phyloP scores from a whole-genome alignment of 2,329 filamentous ascomycete genomes.

The Diaporthe citriasiana region DNA sequence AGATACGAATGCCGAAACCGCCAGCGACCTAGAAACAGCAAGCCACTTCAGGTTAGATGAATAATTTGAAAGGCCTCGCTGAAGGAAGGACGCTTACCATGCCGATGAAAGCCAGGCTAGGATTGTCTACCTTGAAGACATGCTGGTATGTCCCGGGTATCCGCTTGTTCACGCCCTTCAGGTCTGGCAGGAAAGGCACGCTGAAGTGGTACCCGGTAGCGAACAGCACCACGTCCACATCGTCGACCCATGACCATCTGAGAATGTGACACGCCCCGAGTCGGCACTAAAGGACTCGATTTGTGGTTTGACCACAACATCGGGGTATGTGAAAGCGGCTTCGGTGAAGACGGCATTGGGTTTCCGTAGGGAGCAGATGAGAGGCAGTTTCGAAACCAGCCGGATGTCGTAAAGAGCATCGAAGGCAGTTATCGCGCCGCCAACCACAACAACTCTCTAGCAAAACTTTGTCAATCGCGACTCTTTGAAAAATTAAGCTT shows the following conservation, averaged over 20 bases:
- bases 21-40: constrained; percentile 48
- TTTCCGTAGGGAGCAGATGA: constrained; percentile 63
- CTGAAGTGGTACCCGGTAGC: constrained; percentile 73
- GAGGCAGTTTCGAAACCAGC: constrained; percentile 59
- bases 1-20: constrained; percentile 55
- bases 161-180: constrained; percentile 59
- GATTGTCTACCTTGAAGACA: constrained; percentile 53
- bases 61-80: too few species aligned
- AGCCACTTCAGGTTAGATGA: background rate
- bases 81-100: constrained; percentile 49
- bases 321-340: constrained; percentile 67
- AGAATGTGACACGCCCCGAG: constrained; percentile 61
- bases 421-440: constrained; percentile 69
- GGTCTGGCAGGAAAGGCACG: constrained; percentile 64
- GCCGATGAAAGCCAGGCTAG: constrained; percentile 53
- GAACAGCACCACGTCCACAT: constrained; percentile 70
- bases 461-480: background rate
- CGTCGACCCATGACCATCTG: constrained; percentile 63
- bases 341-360: constrained; percentile 61
- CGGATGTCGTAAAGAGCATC: constrained; percentile 69
- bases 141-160: constrained; percentile 55
- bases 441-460: constrained; percentile 68
- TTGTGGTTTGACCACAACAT: constrained; percentile 58
- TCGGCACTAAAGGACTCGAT: constrained; percentile 56
- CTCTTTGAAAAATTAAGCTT: too few species aligned